phyloP scores from a whole-genome alignment of 2,329 filamentous ascomycete genomes.

The Epichloe scottii region DNA sequence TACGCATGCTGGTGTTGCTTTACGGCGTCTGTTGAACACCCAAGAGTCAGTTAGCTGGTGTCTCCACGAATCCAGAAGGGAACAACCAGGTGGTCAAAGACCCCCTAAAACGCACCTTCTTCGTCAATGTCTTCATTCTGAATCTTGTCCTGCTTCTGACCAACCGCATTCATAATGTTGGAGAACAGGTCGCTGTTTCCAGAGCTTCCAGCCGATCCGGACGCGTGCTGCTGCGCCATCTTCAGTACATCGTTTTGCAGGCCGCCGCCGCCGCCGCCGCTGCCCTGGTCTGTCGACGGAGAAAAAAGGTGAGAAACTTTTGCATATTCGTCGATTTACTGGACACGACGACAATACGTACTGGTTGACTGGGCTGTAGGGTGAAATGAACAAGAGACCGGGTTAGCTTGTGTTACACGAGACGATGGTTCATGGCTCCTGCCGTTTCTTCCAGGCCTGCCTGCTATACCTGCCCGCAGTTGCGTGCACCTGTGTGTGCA shows the following conservation, averaged over 20 bases:
- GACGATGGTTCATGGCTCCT: too few species aligned
- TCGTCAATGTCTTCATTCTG: slow-evolving; percentile 37
- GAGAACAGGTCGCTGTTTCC: slow-evolving; percentile 37
- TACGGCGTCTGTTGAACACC: slow-evolving; percentile 42
- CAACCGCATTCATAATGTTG: slow-evolving; percentile 32
- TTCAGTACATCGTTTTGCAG: slow-evolving; percentile 34
- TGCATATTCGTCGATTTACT: too few species aligned
- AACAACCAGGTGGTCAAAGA: not conserved
- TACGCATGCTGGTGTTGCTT: slow-evolving; percentile 67
- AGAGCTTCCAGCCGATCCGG: slow-evolving; percentile 31
- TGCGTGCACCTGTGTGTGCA: too few species aligned
- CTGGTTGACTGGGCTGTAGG: slow-evolving; percentile 7
- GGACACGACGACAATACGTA: not conserved
- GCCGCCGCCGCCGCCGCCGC: slow-evolving; percentile 20
- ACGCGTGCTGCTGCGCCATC: slow-evolving; percentile 35
- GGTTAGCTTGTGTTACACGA: not conserved
- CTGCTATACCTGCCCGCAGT: too few species aligned
- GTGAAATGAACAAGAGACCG: not conserved
- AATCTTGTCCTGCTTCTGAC: slow-evolving; percentile 36
- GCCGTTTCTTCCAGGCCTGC: too few species aligned
- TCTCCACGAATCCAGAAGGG: not conserved
- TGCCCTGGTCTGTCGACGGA: slow-evolving; percentile 7
- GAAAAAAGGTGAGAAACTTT: not conserved
- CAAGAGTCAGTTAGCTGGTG: not conserved
- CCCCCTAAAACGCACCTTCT: slow-evolving; percentile 24